Percentiles rank a stretch among this genome's conserved stretches.
Conservation (phyloP, 2,329 filamentous ascomycete genomes). For the Alternaria brassicicola region DNA sequence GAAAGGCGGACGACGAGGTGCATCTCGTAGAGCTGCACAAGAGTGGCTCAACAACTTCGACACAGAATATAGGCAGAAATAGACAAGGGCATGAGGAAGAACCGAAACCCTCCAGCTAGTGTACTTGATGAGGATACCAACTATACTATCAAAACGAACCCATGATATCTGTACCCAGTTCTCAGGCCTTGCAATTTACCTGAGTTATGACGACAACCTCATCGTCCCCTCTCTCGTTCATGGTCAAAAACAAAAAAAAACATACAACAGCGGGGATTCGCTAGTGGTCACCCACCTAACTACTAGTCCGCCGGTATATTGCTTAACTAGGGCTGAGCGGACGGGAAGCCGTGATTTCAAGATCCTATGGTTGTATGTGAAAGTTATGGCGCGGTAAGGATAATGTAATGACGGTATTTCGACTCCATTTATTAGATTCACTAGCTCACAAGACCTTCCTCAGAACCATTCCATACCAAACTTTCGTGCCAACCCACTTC, state of each 20-base stretch:
- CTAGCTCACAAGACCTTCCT: conserved; percentile 6
- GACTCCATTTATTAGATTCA: background rate
- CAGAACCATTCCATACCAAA: conserved; percentile 50
- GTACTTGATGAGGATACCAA: background rate
- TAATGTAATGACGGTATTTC: background rate
- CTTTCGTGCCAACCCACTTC: conserved; percentile 51
- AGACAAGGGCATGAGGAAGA: background rate
- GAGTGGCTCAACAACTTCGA: background rate
- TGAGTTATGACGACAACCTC: background rate
- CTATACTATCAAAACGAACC: background rate
- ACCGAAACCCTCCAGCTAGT: background rate
- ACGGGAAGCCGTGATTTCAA: too few species aligned
- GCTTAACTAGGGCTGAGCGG: background rate
- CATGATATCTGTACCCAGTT: background rate
- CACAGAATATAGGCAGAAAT: background rate
- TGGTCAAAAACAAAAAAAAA: background rate
- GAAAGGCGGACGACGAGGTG: background rate
- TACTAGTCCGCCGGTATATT: background rate
- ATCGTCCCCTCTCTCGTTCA: background rate
- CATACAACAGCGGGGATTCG: background rate
- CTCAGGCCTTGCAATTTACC: background rate
- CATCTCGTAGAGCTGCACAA: background rate
- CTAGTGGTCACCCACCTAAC: background rate
- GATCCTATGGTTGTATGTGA: background rate
- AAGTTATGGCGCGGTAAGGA: background rate